Base-by-base conservation (phyloP, 2,329 filamentous ascomycete species). In the Purpureocillium takamizusanense region DNA sequence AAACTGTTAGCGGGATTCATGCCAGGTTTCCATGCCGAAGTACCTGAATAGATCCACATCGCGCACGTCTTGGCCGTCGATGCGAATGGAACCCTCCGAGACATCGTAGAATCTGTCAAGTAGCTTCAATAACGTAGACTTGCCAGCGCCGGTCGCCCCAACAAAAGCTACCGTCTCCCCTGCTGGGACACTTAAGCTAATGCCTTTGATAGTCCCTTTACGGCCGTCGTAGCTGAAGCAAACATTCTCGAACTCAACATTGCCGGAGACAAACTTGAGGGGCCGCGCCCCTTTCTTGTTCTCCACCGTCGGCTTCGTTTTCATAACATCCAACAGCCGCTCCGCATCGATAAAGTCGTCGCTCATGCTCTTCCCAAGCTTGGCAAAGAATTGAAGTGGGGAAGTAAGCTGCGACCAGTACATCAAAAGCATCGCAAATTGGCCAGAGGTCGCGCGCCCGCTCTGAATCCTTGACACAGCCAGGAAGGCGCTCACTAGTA, bases 381-480 rank as follows among this genome's bases (percentile, higher is more conserved):
- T 61, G 7, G 74, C 70, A 51, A 87, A 86, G 57, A 83, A 86
- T 46, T 79, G 79, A 38, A 87, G 67, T 2, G 83, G 83, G 2
- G 74, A 72, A 33, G 82, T 81, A 29, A 87, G 67, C 51, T 86
- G 82, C 14, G 74, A 72, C 81, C 85, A 85, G 56, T 86, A 87
- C 38, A 80, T 81, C 42, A 86, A 61, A 13, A 87, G 65, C 60
- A 80, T 76, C 39, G 83, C 77, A 48, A 87, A 86, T 46, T 82
- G 71, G 39, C 82, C 82, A 10, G 82, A 66, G 5, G 74, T 74
- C 4, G 75, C 72, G 37, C 71, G 59, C 2, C 70, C 72, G n/a
- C 67, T 69, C 2, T 71, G 78, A 38, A 87, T 79, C 45, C 83
- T 80, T 53, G 78, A 83, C 1, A 78, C 72, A 2, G 74, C 74